Evolutionary conservation across 2,329 filamentous ascomycete species (phyloP).

Genomic region (Onygena corvina): DNA sequence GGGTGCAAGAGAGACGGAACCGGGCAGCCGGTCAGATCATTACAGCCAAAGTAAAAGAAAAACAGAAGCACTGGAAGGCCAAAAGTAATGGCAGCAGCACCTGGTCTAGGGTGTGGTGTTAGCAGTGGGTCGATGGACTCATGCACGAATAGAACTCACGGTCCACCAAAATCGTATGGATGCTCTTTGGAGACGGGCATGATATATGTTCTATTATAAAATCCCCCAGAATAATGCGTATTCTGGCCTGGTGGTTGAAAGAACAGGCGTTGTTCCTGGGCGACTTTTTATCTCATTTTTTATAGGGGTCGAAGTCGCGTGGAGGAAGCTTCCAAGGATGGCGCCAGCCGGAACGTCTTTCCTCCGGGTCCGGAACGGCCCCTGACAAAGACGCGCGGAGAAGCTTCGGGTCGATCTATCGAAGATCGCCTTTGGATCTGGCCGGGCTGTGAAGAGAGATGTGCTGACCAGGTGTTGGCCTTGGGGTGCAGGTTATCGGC

Average conservation of each 20-base stretch:
- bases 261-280: not conserved
- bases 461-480: too few relatives aligned
- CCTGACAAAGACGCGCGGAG: too few relatives aligned
- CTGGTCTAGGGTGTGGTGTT: slow-evolving; percentile 6
- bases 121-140: not conserved
- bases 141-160: not conserved
- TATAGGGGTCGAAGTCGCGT: not conserved
- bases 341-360: slow-evolving; percentile 2
- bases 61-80: slow-evolving; percentile 70
- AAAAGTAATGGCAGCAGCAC: slow-evolving; percentile 51
- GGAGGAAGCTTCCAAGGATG: not conserved
- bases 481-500: too few relatives aligned
- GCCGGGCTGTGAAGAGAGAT: too few relatives aligned
- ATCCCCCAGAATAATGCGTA: too few relatives aligned
- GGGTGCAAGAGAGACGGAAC: slow-evolving; percentile 67
- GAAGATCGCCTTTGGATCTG: too few relatives aligned
- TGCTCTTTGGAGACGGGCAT: not conserved
- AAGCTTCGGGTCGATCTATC: too few relatives aligned
- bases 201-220: too few relatives aligned
- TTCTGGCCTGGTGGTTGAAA: not conserved
- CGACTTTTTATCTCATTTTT: not conserved
- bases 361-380: not conserved
- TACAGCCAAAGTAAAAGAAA: slow-evolving; percentile 72
- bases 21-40: slow-evolving; percentile 84
- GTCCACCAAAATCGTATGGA: slow-evolving; percentile 2